Base-by-base conservation (phyloP, 116 monocot genomes). In the Papilionanthe hybrid region DNA sequence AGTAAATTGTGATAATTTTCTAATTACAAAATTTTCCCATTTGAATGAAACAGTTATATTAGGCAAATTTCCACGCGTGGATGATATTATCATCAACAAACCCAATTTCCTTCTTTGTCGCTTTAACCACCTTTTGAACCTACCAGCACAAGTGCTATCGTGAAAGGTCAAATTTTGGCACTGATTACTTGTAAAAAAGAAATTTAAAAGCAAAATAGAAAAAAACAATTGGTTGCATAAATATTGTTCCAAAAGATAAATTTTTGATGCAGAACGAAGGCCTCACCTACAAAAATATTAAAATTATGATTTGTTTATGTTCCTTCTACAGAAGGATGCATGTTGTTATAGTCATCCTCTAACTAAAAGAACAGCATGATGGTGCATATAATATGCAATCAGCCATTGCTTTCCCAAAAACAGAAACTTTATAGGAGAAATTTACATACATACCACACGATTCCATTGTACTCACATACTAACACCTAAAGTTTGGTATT, bases 91-190 rank as follows among this genome's bases (percentile, higher is more conserved):
- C 92, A 82, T 84, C 84, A 75, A 30, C 77, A 44, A 88, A 89
- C 37, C 90, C 90, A 65, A 96, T 88, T 78, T 96, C 91, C 67
- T 81, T 91, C 72, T 84, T 84, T 75, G 87, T 81, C 77, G 85
- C 42, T 76, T 80, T 83, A 55, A 77, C 75, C 43, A 90, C 86
- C 55, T 91, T 80, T 79, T 81, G 75, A 25, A 90, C 85, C 93
- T 91, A 79, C 67, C 11, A 28, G 30, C 29, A 22, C 22, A 60
- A 49, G 7, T 7, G 72, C 8, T 13, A 55, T 18, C 20, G 58
- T 58, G 22, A 58, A 7, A n/a, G n/a, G n/a, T n/a, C n/a, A n/a
- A n/a, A n/a, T n/a, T n/a, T n/a, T n/a, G 22, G 20, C 58, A n/a
- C 13, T 49, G 49, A 49, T 49, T 49, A 49, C 49, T 1, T 49